Evolutionary conservation across 2,329 filamentous ascomycete genomes (phyloP), one percentile per base, ranked within the genome.

Genomic region (Penicillium expansum): DNA sequence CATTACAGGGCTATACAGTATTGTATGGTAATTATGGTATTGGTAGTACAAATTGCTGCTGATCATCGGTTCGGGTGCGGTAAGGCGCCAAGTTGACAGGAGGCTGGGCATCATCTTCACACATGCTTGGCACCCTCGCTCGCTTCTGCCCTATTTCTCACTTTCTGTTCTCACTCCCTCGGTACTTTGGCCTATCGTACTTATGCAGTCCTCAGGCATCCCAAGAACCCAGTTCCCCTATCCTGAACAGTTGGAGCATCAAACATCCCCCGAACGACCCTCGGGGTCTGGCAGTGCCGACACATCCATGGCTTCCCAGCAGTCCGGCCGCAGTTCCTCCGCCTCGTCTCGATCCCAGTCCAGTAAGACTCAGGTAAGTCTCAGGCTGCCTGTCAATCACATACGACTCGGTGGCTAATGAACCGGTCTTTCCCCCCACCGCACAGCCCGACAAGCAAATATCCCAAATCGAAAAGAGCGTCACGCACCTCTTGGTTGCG

Each of bases 391-490:
- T 18, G 27, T 30, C 13, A n/a, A 20, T 41, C 7, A 2, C 48
- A 13, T 52, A 13, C 22, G 22, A 4, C 6, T 16, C 22, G 5
- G 30, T 48, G 35, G 18, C 55, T 65, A 55, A 64, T 56, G 39
- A 52, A 33, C 20, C 10, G 37, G 48, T 20, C 43, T 44, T 48
- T 60, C 38, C 37, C 54, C 50, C 44, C 35, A 24, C 42, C 33
- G 30, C 56, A 62, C 69, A 89, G 88, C 80, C 86, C 76, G 79
- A 86, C 79, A 80, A 90, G 80, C 81, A 91, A 66, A 83, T 99
- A 65, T 97, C 93, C 51, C 93, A 96, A 75, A 99, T 99, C 76
- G 94, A 99, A 80, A 97, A 97, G 80, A 97, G 92, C 73, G 94
- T 99, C 62, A 97, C 93, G 11, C 94, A 99, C 73, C 88, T 99